Evolutionary conservation across 805 yeast genomes (phyloP), one percentile per base, ranked within the genome.

Genomic region (Danielia oregonensis): DNA sequence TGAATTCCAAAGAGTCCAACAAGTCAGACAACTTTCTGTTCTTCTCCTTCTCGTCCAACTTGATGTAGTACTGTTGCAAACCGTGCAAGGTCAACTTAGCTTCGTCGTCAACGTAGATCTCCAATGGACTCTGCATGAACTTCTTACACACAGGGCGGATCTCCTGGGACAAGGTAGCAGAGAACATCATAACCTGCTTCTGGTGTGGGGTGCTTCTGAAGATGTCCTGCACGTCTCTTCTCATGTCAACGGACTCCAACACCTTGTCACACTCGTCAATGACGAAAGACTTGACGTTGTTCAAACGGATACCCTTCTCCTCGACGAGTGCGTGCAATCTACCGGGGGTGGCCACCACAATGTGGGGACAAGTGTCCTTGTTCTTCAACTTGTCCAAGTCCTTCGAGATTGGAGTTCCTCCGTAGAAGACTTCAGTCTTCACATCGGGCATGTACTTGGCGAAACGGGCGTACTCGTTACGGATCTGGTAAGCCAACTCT

Each of bases 181-280:
- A 85, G 67, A 91, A 91, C 96, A 91, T 91, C 97, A 93, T 89
- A 37, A 93, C 97, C 72, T 91, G 98, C 69, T 91, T 91, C 63
- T 91, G 96, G 68, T 86, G 95, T 48, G 98, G 98, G 33, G 98
- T 91, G 42, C 86, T 86, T 65, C 96, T 82, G 80, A 93, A 91
- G 47, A 93, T 85, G 61, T 91, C 97, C 74, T 91, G 98, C 40
- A 91, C 96, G 59, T 91, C 98, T 64, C 96, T 82, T 75, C 98
- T 86, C 98, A 91, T 91, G 55, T 84, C 94, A 55, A 82, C 56
- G 36, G 79, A 71, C 71, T 93, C 97, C 63, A 91, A 76, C 37
- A 91, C 97, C 70, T 89, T 88, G 72, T 91, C 98, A 81, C 97
- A 93, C 74, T 91, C 98, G 63, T 91, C 98, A 56, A 91, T 79